Conservation (phyloP, 139 green algal species). For the Ettlia oleoabundans region DNA sequence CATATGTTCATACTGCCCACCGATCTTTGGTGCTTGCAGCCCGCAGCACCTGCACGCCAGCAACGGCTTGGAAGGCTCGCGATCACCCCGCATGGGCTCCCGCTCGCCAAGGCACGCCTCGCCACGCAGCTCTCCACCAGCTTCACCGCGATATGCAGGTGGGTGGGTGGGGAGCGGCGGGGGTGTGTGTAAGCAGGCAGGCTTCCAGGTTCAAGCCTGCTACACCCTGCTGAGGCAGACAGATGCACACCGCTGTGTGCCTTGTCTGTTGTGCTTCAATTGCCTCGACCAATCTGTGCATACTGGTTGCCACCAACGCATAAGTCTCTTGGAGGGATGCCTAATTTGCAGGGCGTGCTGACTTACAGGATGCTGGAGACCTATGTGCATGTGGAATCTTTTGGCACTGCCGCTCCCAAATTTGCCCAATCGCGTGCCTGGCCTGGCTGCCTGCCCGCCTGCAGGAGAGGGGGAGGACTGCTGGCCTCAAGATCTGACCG, state of each 20-base stretch:
- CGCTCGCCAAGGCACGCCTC: neutral
- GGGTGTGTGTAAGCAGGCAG: neutral
- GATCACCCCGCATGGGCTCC: neutral
- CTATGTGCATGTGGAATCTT: no score
- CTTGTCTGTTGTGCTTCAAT: no score
- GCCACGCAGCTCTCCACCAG: constrained; percentile 11
- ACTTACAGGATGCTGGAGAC: no score
- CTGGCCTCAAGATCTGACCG: neutral
- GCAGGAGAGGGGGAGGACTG: constrained; percentile 19
- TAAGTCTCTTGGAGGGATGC: no score
- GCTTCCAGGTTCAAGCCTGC: neutral
- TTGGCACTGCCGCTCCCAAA: no score
- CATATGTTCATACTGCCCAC: no score
- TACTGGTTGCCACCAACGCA: neutral
- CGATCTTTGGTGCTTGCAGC: no score
- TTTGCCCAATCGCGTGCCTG: no score
- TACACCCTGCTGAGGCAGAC: neutral
- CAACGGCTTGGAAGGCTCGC: neutral
- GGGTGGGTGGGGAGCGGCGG: neutral
- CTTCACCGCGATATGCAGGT: constrained; percentile 7
- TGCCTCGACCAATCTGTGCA: neutral
- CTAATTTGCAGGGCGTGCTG: no score
- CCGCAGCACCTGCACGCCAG: constrained; percentile 30
- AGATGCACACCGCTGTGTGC: no score
- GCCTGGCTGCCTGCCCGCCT: no score